These are phyloP conservation scores for Viola odorata DNA, from an alignment of 345 rosid species.

Conservation along the genomic window DNA sequence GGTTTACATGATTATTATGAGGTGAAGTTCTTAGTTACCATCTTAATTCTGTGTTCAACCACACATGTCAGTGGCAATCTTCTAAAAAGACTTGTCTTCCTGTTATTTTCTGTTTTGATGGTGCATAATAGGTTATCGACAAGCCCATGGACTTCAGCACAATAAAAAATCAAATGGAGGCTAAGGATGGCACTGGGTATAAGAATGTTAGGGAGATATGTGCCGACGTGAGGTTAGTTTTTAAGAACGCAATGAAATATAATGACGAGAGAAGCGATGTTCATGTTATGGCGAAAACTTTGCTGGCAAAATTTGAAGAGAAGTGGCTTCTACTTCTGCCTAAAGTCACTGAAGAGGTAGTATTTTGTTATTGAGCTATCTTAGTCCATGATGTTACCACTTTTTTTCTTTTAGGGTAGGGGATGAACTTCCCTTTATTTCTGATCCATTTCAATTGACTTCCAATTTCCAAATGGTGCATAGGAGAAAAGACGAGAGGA, in stretches of 20 bases:
- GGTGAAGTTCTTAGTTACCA: slow-evolving; percentile 20
- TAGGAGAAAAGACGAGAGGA: slow-evolving; percentile 78
- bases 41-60: neutral
- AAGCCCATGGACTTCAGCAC: slow-evolving; percentile 97
- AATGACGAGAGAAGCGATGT: slow-evolving; percentile 68
- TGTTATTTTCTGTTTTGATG: neutral
- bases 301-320: slow-evolving; percentile 85
- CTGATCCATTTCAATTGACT: neutral
- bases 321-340: slow-evolving; percentile 81
- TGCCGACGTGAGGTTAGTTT: slow-evolving; percentile 77
- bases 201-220: slow-evolving; percentile 73
- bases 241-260: slow-evolving; percentile 92
- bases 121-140: slow-evolving; percentile 57
- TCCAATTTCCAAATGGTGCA: neutral
- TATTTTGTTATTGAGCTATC: neutral
- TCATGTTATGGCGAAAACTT: slow-evolving; percentile 77
- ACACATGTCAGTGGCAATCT: neutral
- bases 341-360: slow-evolving; percentile 85
- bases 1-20: slow-evolving; percentile 80
- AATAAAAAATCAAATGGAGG: slow-evolving; percentile 89
- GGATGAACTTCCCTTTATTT: neutral
- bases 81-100: neutral
- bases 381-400: neutral
- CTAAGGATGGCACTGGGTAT: slow-evolving; percentile 75
- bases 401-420: no score